Evolutionary conservation across 78 protist species (phyloP).

Genomic region (Emiliania huxleyi): DNA sequence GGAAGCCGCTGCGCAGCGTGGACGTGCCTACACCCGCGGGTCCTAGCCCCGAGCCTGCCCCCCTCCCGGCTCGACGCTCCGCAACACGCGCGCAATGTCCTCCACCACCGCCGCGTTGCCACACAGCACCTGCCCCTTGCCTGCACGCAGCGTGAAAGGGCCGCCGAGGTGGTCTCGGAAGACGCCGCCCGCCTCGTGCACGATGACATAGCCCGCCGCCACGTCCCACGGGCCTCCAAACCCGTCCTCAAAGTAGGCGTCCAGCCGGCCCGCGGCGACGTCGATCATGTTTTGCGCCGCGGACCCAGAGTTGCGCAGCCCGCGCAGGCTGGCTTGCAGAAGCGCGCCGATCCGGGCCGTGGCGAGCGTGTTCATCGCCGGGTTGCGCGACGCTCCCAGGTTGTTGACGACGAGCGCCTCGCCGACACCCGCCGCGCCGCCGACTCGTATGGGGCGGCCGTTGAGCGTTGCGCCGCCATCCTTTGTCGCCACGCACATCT

Average conservation of each 20-base stretch:
- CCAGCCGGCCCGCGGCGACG: slow-evolving; percentile 63
- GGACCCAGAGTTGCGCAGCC: neutral
- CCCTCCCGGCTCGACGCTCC: no score
- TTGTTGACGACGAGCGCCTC: neutral
- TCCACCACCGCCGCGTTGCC: neutral
- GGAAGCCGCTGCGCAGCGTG: no score
- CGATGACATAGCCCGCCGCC: slow-evolving; percentile 59
- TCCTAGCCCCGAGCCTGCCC: no score
- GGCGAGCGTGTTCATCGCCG: neutral
- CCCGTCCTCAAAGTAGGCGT: slow-evolving; percentile 37
- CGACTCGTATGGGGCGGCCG: slow-evolving; percentile 31
- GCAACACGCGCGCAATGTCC: neutral
- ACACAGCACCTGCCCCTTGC: neutral
- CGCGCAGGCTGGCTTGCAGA: neutral
- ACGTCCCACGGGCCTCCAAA: slow-evolving; percentile 83
- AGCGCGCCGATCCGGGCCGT: neutral
- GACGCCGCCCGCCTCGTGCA: neutral
- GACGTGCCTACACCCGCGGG: no score
- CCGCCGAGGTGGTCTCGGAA: neutral
- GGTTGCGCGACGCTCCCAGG: neutral
- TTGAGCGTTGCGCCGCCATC: slow-evolving; percentile 67
- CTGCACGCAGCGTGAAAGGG: neutral
- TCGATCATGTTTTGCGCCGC: neutral
- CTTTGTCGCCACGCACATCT: slow-evolving; percentile 53
- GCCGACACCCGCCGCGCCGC: neutral